Evolutionary conservation across 2,329 filamentous ascomycete species (phyloP), one percentile per base, ranked within the genome.

Genomic region (Trichothecium roseum): DNA sequence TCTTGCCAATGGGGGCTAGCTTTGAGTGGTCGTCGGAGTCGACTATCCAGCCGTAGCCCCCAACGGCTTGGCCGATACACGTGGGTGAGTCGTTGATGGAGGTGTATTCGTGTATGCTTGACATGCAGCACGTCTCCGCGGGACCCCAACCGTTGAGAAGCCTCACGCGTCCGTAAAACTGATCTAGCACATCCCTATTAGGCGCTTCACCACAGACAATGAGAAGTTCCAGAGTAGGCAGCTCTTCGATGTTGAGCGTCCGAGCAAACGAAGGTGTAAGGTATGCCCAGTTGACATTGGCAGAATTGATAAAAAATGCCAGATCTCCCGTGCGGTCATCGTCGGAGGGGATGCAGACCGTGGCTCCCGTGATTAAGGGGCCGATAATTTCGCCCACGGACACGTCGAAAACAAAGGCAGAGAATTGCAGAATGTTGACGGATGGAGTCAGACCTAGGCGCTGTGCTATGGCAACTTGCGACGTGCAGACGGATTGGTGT

Each of bases 81-180:
- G 28, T 31, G 12, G 39, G 24, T 13, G 9, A 13, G 7, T 32
- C 24, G 8, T 28, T 28, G 3, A 16, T 4, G 2, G 28, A n/a
- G 2, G 17, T 27, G 13, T 18, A 34, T 4, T 31, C 30, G 28
- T 33, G 20, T 9, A 26, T 12, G 8, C 18, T 30, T 28, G 34
- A 37, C 29, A 42, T 42, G 24, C 35, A 41, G 27, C 40, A 43
- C 12, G 42, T 39, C 18, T 45, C 45, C 18, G 42, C 37, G 8
- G 43, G 45, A 5, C 44, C 45, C 12, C 43, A 46, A 3, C 35
- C 42, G 13, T 47, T 45, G 4, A 46, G 20, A 3, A 47, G 20
- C 12, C 29, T 34, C 3, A 42, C 30, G 1, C 31, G 33, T 31
- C 42, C 41, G 30, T 12, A 13, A 15, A n/a, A 39, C 28, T 15